Base-by-base conservation (phyloP, 2,329 filamentous ascomycete species). In the Xylaria sp. region DNA sequence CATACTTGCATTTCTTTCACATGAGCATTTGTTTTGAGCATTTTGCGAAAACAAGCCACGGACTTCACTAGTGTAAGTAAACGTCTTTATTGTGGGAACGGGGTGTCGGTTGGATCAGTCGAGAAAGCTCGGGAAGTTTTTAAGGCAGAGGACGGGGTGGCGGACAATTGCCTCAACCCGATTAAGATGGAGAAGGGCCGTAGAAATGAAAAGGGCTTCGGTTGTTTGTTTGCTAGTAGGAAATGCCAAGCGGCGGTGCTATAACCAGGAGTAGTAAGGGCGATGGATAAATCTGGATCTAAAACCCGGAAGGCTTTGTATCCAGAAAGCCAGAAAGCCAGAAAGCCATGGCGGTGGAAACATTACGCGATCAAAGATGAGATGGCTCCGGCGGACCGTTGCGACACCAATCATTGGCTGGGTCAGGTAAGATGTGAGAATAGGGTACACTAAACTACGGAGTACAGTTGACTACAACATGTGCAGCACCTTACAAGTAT, bases 81-180 rank as follows among this genome's bases (percentile, higher is more conserved):
- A 36, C 30, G 52, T 55, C 32, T 23, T 36, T 8, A 20, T 15
- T 53, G 59, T 60, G 58, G 59, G 48, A 9, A 30, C 78, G 53
- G 58, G 45, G 20, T 43, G 43, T 66, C 53, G 59, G 52, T 53
- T 41, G 10, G 23, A 12, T 39, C 20, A n/a, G 7, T 43, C 13
- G 43, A 63, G 53, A 23, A 25, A 23, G 10, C 9, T 60, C 48
- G 48, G 56, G 13, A 18, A 41, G n/a, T n/a, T 43, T 63, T 59
- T 56, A 13, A 41, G 23, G n/a, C 2, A 32, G 32, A 43, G 15
- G 32, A 58, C 64, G 67, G 67, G 67, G 39, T 58, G 50, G 43
- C 67, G 67, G 67, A 62, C 34, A 60, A 50, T 67, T 67, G 64
- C 20, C 52, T 53, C 50, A 67, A 55, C 60, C 67, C 67, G 67